A percentile compares a stretch with the other conserved stretches of the same genome.
These are phyloP conservation scores for Rhizophora mangle DNA, from an alignment of 345 rosid species.

Conservation along the genomic window DNA sequence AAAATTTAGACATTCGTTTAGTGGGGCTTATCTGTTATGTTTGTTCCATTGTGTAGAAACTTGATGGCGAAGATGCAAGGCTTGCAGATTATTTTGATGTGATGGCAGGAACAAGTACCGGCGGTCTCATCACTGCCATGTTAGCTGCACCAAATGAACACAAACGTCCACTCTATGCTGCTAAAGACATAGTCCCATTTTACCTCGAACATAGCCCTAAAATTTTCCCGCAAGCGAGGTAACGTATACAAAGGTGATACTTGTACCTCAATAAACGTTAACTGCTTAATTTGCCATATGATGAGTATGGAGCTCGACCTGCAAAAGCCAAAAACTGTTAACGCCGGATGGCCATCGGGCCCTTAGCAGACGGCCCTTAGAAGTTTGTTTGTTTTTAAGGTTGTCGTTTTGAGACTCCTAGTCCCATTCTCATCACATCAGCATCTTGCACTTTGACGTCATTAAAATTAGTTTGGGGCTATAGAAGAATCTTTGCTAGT, in stretches of 20 bases:
- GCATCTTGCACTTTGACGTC: too few relatives aligned
- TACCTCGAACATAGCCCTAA: conserved; percentile 51
- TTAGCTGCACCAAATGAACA: conserved; percentile 45
- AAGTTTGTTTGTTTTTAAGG: too few relatives aligned
- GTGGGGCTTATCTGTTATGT: neutral
- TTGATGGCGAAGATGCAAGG: conserved; percentile 56
- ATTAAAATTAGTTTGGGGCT: too few relatives aligned
- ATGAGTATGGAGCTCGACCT: too few relatives aligned
- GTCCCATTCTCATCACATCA: too few relatives aligned
- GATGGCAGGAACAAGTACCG: conserved; percentile 70
- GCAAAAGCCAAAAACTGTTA: too few relatives aligned
- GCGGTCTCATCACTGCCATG: conserved; percentile 67
- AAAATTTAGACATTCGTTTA: neutral
- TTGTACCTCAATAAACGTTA: neutral
- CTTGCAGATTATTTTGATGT: conserved; percentile 76
- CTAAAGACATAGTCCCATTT: conserved; percentile 58
- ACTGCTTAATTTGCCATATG: too few relatives aligned
- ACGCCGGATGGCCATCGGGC: too few relatives aligned
- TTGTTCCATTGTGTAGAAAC: conserved; percentile 24
- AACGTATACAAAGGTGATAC: neutral
- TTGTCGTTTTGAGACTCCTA: too few relatives aligned
- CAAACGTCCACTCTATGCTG: conserved; percentile 49
- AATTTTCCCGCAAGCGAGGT: conserved; percentile 64
- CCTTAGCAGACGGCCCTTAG: too few relatives aligned
- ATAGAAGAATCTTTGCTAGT: too few relatives aligned